Evolutionary conservation across 2,329 filamentous ascomycete species (phyloP).

Genomic region (Claviceps africana): DNA sequence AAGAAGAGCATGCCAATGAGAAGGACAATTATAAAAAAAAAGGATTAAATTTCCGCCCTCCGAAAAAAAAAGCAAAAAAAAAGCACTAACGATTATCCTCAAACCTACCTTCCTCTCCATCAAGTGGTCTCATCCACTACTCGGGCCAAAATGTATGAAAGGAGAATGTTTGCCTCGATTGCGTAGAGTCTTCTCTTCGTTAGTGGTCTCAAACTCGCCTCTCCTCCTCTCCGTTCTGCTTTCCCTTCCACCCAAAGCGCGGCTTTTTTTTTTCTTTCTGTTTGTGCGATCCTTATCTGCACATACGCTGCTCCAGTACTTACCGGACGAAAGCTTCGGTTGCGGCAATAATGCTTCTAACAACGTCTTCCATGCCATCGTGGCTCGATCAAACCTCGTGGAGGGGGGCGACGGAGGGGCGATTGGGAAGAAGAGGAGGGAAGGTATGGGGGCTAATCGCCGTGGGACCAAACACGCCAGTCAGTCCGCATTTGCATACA

Average conservation of each 20-base stretch:
- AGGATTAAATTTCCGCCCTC: not conserved
- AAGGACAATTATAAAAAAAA: not conserved
- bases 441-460: no score
- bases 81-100: not conserved
- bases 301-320: not conserved
- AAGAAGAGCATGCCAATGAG: conserved; percentile 1
- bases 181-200: not conserved
- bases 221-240: not conserved
- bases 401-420: no score
- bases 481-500: not conserved
- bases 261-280: not conserved
- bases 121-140: not conserved
- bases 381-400: not conserved
- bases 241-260: not conserved
- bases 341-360: not conserved
- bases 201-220: not conserved
- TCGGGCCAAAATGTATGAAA: not conserved
- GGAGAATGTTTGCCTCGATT: not conserved
- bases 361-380: not conserved
- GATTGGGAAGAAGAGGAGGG: no score
- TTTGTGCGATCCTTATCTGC: not conserved
- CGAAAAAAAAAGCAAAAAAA: not conserved
- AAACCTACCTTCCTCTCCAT: not conserved
- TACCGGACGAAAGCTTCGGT: not conserved
- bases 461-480: not conserved